Percentiles rank a stretch among this genome's conserved stretches.
These are phyloP conservation scores for Corylus americana DNA, from an alignment of 306 rosid species.

Conservation along the genomic window DNA sequence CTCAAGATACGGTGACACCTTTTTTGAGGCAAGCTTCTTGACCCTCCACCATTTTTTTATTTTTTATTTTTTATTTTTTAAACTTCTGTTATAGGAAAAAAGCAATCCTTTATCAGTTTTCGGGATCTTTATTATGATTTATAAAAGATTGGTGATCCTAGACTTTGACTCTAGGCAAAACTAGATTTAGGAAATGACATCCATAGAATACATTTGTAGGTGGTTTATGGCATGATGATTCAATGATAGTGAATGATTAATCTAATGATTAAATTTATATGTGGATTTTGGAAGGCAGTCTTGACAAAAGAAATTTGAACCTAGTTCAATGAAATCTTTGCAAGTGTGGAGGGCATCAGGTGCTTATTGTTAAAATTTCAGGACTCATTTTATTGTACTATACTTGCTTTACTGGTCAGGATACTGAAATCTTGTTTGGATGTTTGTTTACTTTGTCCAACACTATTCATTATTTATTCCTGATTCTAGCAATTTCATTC, in stretches of 20 bases:
- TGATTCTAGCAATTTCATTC: neutral
- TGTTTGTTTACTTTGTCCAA: neutral
- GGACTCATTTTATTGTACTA: neutral
- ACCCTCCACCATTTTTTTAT: neutral
- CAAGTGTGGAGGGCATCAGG: neutral
- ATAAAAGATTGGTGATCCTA: neutral
- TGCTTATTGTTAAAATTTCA: neutral
- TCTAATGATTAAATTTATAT: neutral
- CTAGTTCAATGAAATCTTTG: neutral
- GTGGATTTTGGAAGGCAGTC: neutral
- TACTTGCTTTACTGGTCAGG: neutral
- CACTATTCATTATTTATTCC: neutral
- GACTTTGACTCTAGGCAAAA: neutral
- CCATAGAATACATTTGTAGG: neutral
- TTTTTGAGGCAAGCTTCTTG: constrained; percentile 72
- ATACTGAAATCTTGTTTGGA: neutral
- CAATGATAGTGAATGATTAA: neutral
- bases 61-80: neutral
- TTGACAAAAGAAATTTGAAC: neutral
- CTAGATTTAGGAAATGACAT: neutral
- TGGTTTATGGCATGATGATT: neutral
- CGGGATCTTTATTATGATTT: constrained; percentile 9
- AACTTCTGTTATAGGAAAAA: neutral
- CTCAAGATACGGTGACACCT: constrained; percentile 99
- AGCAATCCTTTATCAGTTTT: neutral